These are phyloP conservation scores for Carex cristatella DNA, from an alignment of 176 grass and related monocot species.

Conservation along the genomic window DNA sequence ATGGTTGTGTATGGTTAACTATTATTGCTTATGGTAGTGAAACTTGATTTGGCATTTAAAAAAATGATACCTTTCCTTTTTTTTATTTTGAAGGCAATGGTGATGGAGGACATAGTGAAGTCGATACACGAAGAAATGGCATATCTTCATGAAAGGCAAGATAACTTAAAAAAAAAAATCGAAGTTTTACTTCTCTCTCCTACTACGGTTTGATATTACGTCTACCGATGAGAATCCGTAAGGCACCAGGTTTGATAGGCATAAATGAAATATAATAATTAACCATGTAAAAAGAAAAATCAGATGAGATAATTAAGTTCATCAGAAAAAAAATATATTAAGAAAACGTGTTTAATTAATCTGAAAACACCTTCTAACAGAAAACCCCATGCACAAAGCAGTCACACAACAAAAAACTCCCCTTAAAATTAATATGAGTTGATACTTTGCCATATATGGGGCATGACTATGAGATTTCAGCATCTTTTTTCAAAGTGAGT, in stretches of 20 bases:
- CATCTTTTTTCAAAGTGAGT: background rate
- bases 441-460: too few relatives aligned
- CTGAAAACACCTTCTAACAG: background rate
- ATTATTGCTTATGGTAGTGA: background rate
- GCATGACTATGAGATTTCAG: background rate
- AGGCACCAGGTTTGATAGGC: background rate
- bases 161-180: background rate
- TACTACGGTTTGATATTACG: background rate
- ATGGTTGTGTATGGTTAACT: background rate
- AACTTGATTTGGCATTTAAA: background rate
- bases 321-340: background rate
- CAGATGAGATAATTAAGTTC: background rate
- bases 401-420: background rate
- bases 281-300: background rate
- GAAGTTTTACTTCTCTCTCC: background rate
- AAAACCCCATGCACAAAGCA: background rate
- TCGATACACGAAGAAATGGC: slow-evolving; percentile 71
- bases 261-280: background rate
- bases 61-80: background rate
- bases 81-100: slow-evolving; percentile 42
- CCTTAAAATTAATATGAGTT: background rate
- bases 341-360: background rate
- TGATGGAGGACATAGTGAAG: slow-evolving; percentile 50
- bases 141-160: slow-evolving; percentile 57
- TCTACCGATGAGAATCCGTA: background rate